Evolutionary conservation across 176 grass and related monocot species (phyloP).

Genomic region (Zea mays): Zm-B73-REFERENCE-NAM-5.0 NC_050097.1:210618001-210618500

Average conservation of each 20-base stretch:
- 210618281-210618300: slow-evolving; percentile 46
- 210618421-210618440: slow-evolving; percentile 37
- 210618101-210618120: not conserved
- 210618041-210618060: not conserved
- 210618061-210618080: not conserved
- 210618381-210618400: slow-evolving; percentile 5
- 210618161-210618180: not conserved
- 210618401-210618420: slow-evolving; percentile 37
- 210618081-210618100: not conserved
- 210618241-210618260: slow-evolving; percentile 18
- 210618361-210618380: not conserved
- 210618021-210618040: not conserved
- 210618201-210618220: slow-evolving; percentile 47
- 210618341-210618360: slow-evolving; percentile 6
- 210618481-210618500: slow-evolving; percentile 44
- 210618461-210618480: slow-evolving; percentile 39
- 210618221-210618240: slow-evolving; percentile 34
- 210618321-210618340: not conserved
- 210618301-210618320: slow-evolving; percentile 35
- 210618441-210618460: slow-evolving; percentile 34
- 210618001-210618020: not conserved
- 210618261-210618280: slow-evolving; percentile 49
- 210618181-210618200: slow-evolving; percentile 16
- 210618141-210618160: not conserved
- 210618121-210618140: slow-evolving; percentile 5